Conservation (phyloP, 202 grass and related monocot genomes). For the Carex arenaria region DNA sequence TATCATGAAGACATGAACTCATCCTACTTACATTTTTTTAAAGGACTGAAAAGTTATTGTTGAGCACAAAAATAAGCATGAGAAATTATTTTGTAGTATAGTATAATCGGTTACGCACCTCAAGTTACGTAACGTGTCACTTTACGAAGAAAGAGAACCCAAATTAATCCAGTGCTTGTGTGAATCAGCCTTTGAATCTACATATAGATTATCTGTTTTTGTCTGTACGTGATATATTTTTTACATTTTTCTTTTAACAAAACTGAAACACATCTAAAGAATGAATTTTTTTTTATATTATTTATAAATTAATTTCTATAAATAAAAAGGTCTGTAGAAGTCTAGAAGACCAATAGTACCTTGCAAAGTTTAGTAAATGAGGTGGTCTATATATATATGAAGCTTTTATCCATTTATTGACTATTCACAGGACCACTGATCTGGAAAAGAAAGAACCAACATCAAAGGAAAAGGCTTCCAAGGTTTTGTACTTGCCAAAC, state of each 20-base stretch:
- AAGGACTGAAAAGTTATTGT: not conserved
- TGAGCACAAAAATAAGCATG: not conserved
- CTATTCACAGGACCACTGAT: constrained; percentile 3
- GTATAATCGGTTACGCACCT: not conserved
- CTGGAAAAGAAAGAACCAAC: not conserved
- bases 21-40: not conserved
- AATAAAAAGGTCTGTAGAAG: too few species aligned
- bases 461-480: constrained; percentile 9
- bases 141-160: too few species aligned
- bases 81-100: not conserved
- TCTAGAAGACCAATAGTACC: not conserved
- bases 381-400: not conserved
- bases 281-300: too few species aligned
- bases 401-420: constrained; percentile 10
- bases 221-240: too few species aligned
- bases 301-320: too few species aligned
- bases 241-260: too few species aligned
- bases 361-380: not conserved
- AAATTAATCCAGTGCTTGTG: too few species aligned
- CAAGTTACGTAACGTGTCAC: too few species aligned
- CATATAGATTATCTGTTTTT: not conserved
- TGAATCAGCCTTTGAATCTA: not conserved
- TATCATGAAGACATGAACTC: not conserved
- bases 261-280: too few species aligned
- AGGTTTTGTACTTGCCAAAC: constrained; percentile 25